A percentile compares a stretch with the other conserved stretches of the same genome.
Conservation (phyloP, 2,329 filamentous ascomycete species). For the Parastagonospora avenae region DNA sequence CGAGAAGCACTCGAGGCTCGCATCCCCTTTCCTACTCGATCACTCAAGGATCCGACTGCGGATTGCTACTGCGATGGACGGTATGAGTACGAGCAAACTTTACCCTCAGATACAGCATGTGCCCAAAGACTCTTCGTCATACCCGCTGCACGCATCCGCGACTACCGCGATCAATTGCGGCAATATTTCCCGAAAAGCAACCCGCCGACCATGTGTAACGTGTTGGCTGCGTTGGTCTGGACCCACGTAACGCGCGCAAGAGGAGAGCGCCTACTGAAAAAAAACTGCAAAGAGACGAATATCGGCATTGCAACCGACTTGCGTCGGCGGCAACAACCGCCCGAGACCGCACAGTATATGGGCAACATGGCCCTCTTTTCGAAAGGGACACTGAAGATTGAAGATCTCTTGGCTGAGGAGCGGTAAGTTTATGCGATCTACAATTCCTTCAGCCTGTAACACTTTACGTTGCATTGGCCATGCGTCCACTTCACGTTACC, state of each 20-base stretch:
- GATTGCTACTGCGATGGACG: conserved; percentile 36
- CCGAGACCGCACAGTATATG: conserved; percentile 30
- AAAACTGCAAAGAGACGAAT: conserved; percentile 27
- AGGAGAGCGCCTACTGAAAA: conserved; percentile 22
- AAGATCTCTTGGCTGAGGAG: conserved; percentile 31
- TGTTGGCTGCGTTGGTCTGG: conserved; percentile 42
- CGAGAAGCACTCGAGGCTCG: conserved; percentile 29
- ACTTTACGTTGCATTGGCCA: conserved; percentile 8
- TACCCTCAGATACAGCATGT: conserved; percentile 31
- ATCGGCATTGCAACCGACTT: conserved; percentile 39
- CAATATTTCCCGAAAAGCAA: conserved; percentile 19
- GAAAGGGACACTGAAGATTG: conserved; percentile 31
- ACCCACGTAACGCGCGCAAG: conserved; percentile 43
- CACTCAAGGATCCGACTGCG: conserved; percentile 15
- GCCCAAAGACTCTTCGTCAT: conserved; percentile 36
- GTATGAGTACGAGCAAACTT: conserved; percentile 31
- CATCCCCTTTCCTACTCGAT: conserved; percentile 7
- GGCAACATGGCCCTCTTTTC: conserved; percentile 43
- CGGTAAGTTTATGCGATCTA: conserved; percentile 28
- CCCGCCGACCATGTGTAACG: conserved; percentile 37
- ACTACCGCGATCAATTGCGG: conserved; percentile 32
- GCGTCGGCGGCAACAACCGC: conserved; percentile 33
- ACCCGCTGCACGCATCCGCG: conserved; percentile 30
- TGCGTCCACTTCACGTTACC: conserved; percentile 8
- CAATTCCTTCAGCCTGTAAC: conserved; percentile 1